Conservation (phyloP, 2,329 filamentous ascomycete genomes). For the Diaporthe helianthi region DNA sequence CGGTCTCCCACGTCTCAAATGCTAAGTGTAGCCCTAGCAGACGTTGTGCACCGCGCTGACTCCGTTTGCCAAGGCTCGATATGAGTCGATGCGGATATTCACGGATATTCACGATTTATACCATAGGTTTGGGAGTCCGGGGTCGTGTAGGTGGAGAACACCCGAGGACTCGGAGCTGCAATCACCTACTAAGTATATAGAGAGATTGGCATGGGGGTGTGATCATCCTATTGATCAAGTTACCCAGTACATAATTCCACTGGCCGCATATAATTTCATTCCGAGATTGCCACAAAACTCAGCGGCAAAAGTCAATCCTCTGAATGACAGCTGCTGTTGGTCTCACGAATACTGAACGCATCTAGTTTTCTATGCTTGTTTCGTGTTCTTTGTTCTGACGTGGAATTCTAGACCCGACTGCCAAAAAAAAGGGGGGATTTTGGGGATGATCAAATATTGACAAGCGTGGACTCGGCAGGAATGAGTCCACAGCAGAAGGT, state of each 20-base stretch:
- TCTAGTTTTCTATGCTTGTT: background rate
- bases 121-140: background rate
- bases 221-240: background rate
- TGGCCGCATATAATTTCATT: background rate
- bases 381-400: conserved; percentile 11
- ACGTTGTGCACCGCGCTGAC: background rate
- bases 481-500: background rate
- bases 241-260: background rate
- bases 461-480: background rate
- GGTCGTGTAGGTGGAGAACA: background rate
- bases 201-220: background rate
- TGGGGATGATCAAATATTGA: background rate
- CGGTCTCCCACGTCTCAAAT: background rate
- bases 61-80: background rate
- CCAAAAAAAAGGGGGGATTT: background rate
- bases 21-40: background rate
- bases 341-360: background rate
- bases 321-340: background rate
- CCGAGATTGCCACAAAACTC: background rate
- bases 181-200: too few species aligned
- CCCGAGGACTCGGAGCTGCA: background rate
- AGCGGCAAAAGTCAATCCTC: background rate
- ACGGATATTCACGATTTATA: background rate
- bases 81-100: background rate
- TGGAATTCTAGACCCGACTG: background rate